Evolutionary conservation across 768 basidiomycete species (phyloP).

Genomic region (Kwoniella sp.): DNA sequence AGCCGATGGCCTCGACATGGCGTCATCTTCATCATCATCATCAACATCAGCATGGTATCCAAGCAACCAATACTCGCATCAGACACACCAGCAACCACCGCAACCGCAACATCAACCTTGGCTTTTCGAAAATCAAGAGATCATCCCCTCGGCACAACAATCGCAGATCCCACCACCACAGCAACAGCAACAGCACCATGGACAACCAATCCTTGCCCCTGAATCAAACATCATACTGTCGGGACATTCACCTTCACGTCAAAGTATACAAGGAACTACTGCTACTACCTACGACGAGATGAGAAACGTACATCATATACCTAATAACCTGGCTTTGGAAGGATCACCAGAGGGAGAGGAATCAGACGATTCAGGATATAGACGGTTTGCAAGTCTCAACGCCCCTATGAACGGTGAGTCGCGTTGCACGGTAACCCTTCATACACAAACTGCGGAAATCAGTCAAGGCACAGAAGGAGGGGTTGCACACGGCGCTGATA

Average conservation of each 20-base stretch:
- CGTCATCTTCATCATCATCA: neutral
- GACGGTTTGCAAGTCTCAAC: neutral
- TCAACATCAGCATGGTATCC: neutral
- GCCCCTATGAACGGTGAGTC: neutral
- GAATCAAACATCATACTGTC: neutral
- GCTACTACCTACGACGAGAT: neutral
- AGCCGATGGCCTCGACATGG: neutral
- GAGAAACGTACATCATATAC: neutral
- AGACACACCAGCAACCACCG: neutral
- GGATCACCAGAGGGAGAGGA: slow-evolving; percentile 1
- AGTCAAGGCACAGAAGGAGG: neutral
- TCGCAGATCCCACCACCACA: neutral
- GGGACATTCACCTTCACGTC: neutral
- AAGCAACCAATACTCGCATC: neutral
- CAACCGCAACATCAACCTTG: too few species aligned
- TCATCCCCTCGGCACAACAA: neutral
- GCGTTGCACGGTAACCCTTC: neutral
- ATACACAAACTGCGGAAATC: neutral
- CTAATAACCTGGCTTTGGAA: neutral
- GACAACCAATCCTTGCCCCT: neutral
- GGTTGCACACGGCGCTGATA: neutral
- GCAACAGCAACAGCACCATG: too few species aligned
- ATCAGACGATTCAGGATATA: neutral
- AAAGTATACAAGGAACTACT: neutral
- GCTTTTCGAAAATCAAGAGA: neutral